Conservation (phyloP, 2,329 filamentous ascomycete species). For the Clonostachys solani region DNA sequence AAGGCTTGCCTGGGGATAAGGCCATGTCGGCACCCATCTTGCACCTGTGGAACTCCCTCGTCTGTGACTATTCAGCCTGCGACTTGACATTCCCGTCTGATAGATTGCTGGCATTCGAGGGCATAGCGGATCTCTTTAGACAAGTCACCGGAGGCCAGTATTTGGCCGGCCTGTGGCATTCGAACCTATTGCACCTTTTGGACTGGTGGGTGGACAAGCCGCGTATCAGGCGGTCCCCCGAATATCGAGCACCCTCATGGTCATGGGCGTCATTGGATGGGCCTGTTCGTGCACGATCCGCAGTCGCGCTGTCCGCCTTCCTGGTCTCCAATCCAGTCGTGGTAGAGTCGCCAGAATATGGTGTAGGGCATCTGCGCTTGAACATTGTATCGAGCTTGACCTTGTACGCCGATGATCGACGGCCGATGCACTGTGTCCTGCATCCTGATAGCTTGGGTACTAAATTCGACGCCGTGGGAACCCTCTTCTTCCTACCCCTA, state of each 20-base stretch:
- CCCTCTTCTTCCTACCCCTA: no score
- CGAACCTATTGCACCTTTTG: background rate
- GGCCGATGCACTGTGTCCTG: no score
- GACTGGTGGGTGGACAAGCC: background rate
- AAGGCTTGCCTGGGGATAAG: no score
- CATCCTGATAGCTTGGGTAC: no score
- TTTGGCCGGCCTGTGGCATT: conserved; percentile 3
- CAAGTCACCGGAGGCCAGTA: conserved; percentile 1
- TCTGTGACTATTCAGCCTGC: background rate
- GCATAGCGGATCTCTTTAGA: background rate
- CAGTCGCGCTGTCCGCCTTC: no score
- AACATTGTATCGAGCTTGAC: no score
- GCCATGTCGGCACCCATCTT: background rate
- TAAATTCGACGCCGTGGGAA: no score
- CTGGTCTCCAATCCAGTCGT: no score
- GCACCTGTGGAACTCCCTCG: background rate
- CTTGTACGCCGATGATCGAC: no score
- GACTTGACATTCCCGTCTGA: background rate
- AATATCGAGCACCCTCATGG: background rate
- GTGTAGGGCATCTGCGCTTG: no score
- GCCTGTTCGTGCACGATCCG: no score
- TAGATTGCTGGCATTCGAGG: background rate
- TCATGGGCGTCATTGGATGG: background rate
- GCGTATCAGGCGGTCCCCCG: background rate
- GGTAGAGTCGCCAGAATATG: no score